Percentiles rank a stretch among this genome's conserved stretches.
Conservation (phyloP, 2,329 filamentous ascomycete genomes). For the Colletotrichum paranaense region DNA sequence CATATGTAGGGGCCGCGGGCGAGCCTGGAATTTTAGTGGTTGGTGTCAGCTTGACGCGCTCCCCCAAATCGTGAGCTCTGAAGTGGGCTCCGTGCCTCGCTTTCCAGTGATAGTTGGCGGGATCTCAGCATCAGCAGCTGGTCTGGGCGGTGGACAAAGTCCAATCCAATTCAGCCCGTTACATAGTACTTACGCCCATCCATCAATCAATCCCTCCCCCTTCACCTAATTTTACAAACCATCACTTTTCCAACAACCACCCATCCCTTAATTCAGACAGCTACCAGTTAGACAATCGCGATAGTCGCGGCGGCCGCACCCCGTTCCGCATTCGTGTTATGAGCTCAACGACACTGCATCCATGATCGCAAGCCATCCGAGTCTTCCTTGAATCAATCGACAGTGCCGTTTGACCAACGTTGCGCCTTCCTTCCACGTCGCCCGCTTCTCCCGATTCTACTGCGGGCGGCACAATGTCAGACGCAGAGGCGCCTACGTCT, state of each 20-base stretch:
- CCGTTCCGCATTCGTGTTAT: conserved; percentile 24
- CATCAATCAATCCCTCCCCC: conserved; percentile 14
- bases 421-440: conserved; percentile 44
- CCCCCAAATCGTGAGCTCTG: conserved; percentile 33
- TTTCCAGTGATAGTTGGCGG: conserved; percentile 20
- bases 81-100: conserved; percentile 23
- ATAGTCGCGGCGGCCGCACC: neutral
- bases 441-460: conserved; percentile 51
- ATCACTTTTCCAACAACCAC: neutral
- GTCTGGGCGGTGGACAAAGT: conserved; percentile 33
- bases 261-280: neutral
- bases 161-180: conserved; percentile 22
- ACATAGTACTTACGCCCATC: neutral
- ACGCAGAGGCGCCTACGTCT: conserved; percentile 59
- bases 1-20: neutral
- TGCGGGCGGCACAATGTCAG: conserved; percentile 52
- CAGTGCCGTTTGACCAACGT: conserved; percentile 21
- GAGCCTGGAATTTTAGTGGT: conserved; percentile 14
- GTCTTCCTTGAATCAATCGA: conserved; percentile 14
- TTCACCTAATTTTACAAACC: neutral
- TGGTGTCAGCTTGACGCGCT: conserved; percentile 30
- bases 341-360: conserved; percentile 6
- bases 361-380: conserved; percentile 24
- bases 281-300: conserved; percentile 19
- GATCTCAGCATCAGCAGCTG: conserved; percentile 27